Percentiles rank a stretch among this genome's conserved stretches.
Evolutionary conservation across 179 eudicot species (phyloP).

Genomic region (Spergularia azorica): DNA sequence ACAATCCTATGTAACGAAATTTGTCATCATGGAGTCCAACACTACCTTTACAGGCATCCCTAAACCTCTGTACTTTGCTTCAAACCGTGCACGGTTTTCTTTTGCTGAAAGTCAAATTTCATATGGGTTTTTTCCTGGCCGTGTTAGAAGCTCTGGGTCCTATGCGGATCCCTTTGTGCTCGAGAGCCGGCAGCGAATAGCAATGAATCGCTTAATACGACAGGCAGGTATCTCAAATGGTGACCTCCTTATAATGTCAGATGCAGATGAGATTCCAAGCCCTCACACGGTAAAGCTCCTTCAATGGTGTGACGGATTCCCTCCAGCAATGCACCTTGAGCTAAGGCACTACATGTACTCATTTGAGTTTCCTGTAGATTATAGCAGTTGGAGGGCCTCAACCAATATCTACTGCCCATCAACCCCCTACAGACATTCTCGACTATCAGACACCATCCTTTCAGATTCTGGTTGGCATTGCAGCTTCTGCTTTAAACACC

Average conservation of each 20-base stretch:
- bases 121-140: conserved; percentile 58
- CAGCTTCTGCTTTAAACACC: conserved; percentile 70
- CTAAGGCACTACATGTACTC: conserved; percentile 80
- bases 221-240: conserved; percentile 60
- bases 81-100: conserved; percentile 50
- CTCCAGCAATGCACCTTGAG: conserved; percentile 67
- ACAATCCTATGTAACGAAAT: conserved; percentile 63
- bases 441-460: conserved; percentile 54
- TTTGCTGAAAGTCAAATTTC: conserved; percentile 62
- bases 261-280: conserved; percentile 87
- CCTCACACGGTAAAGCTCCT: conserved; percentile 68
- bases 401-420: conserved; percentile 45
- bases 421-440: conserved; percentile 66
- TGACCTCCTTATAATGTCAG: conserved; percentile 77
- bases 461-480: conserved; percentile 96
- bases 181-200: conserved; percentile 53
- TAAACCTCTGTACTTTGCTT: conserved; percentile 64
- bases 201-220: conserved; percentile 57
- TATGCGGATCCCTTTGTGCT: conserved; percentile 56
- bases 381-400: conserved; percentile 82
- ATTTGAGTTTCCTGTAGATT: conserved; percentile 85
- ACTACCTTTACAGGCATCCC: conserved; percentile 85
- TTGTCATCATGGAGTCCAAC: conserved; percentile 73
- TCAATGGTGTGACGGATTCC: conserved; percentile 78
- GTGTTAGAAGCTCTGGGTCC: conserved; percentile 23